Conservation (phyloP, 108 stramenopile genomes). For the Nitzschia inconspicua region DNA sequence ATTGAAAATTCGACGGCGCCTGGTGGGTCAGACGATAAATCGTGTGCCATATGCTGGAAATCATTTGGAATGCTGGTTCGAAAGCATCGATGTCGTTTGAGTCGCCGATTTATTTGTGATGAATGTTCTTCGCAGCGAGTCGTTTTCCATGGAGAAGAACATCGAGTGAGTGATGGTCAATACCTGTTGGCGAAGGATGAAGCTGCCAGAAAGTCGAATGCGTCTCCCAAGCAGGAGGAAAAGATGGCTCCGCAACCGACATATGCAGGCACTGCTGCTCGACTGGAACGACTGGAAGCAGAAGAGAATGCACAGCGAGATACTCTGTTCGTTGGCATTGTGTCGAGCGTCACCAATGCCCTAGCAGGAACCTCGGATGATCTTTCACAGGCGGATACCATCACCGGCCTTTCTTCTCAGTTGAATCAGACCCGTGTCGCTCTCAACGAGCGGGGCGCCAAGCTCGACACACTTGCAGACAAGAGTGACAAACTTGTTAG, state of each 20-base stretch:
- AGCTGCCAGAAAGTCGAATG: slow-evolving; percentile 8
- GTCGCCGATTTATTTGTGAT: slow-evolving; percentile 68
- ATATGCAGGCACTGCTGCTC: background rate
- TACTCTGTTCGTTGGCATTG: slow-evolving; percentile 47
- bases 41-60: slow-evolving; percentile 85
- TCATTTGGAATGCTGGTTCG: slow-evolving; percentile 68
- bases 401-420: slow-evolving; percentile 20
- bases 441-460: slow-evolving; percentile 70
- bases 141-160: slow-evolving; percentile 41
- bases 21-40: slow-evolving; percentile 68
- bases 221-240: background rate
- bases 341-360: slow-evolving; percentile 32
- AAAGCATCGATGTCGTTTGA: slow-evolving; percentile 68
- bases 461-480: slow-evolving; percentile 62
- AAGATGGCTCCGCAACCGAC: background rate
- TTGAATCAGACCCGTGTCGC: slow-evolving; percentile 61
- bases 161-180: slow-evolving; percentile 77
- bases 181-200: slow-evolving; percentile 51
- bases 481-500: slow-evolving; percentile 70
- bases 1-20: slow-evolving; percentile 50
- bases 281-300: slow-evolving; percentile 24
- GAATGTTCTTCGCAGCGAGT: slow-evolving; percentile 79
- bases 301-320: slow-evolving; percentile 40
- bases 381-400: slow-evolving; percentile 19
- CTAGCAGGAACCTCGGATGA: slow-evolving; percentile 31